A percentile compares a stretch with the other conserved stretches of the same genome.
phyloP scores from a whole-genome alignment of 352 stramenopile species.

The Ochromonadaceae sp. region DNA sequence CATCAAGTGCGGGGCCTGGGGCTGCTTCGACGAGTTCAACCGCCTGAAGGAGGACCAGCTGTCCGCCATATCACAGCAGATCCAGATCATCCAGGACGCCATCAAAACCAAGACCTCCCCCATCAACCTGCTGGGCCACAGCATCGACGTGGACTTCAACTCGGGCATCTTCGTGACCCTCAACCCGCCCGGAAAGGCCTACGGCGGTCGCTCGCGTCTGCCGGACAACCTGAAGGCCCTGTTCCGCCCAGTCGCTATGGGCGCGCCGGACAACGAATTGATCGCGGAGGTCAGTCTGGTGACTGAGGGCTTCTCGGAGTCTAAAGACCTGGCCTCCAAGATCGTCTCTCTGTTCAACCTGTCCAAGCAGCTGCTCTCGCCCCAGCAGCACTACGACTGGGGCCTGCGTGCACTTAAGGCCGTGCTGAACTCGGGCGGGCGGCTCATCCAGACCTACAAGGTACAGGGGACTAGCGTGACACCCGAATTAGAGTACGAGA shows the following conservation, averaged over 20 bases:
- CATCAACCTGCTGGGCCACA: conserved; percentile 58
- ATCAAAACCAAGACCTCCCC: conserved; percentile 58
- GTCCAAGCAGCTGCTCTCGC: conserved; percentile 55
- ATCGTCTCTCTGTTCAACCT: conserved; percentile 75
- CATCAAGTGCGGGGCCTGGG: conserved; percentile 80
- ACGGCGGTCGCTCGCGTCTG: conserved; percentile 71
- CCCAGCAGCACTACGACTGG: conserved; percentile 83
- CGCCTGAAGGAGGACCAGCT: conserved; percentile 80
- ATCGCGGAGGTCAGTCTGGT: conserved; percentile 81
- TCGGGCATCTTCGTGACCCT: conserved; percentile 88
- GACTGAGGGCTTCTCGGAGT: conserved; percentile 67
- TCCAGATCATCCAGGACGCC: conserved; percentile 79
- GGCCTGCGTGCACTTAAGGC: conserved; percentile 76
- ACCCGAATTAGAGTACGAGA: conserved; percentile 55
- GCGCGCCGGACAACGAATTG: conserved; percentile 69
- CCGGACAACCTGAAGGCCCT: conserved; percentile 84
- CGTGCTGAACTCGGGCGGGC: conserved; percentile 77
- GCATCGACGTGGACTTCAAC: conserved; percentile 73
- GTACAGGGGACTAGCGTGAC: conserved; percentile 46
- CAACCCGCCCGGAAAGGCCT: conserved; percentile 79
- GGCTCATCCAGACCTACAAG: conserved; percentile 62
- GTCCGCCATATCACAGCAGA: conserved; percentile 79
- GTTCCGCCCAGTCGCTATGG: conserved; percentile 82
- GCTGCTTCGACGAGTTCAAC: conserved; percentile 93
- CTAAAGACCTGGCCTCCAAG: conserved; percentile 69